Percentiles rank a stretch among this genome's conserved stretches.
phyloP scores from a whole-genome alignment of 2,329 filamentous ascomycete species.

The Lojkania enalia region DNA sequence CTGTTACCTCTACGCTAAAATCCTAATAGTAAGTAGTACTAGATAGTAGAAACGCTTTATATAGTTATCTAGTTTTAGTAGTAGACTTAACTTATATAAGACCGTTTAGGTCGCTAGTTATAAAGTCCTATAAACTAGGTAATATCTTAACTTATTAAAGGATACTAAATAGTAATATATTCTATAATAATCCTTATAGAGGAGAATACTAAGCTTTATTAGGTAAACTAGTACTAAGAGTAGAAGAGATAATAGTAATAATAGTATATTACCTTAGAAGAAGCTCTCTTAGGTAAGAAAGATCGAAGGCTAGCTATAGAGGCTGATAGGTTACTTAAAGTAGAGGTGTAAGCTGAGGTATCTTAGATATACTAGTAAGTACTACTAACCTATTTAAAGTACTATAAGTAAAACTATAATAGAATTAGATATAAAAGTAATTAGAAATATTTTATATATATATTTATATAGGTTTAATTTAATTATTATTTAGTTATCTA shows the following conservation, averaged over 20 bases:
- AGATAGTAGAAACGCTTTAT: constrained; percentile 9
- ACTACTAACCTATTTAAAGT: constrained; percentile 4
- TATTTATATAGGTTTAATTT: constrained; percentile 1
- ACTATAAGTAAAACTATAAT: constrained; percentile 1
- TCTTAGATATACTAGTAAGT: not conserved
- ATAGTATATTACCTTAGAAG: constrained; percentile 11
- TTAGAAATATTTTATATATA: constrained; percentile 1
- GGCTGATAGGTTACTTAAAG: not conserved
- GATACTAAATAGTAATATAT: constrained; percentile 12
- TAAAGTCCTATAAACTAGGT: constrained; percentile 19
- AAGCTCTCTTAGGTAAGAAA: constrained; percentile 2
- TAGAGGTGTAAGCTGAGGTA: not conserved
- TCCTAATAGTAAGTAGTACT: not conserved
- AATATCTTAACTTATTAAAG: constrained; percentile 21
- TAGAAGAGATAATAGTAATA: constrained; percentile 1
- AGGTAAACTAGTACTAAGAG: constrained; percentile 1
- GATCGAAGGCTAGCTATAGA: constrained; percentile 1
- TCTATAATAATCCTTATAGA: constrained; percentile 7
- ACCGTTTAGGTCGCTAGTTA: constrained; percentile 15
- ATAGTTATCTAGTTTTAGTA: constrained; percentile 20
- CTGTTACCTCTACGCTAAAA: constrained; percentile 8
- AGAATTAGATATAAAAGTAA: constrained; percentile 1
- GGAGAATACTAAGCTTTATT: constrained; percentile 8
- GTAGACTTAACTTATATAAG: constrained; percentile 15
- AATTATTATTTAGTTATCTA: constrained; percentile 1